Conservation (phyloP, 1,284 basidiomycete genomes). For the Ceratobasidium sp. region DNA sequence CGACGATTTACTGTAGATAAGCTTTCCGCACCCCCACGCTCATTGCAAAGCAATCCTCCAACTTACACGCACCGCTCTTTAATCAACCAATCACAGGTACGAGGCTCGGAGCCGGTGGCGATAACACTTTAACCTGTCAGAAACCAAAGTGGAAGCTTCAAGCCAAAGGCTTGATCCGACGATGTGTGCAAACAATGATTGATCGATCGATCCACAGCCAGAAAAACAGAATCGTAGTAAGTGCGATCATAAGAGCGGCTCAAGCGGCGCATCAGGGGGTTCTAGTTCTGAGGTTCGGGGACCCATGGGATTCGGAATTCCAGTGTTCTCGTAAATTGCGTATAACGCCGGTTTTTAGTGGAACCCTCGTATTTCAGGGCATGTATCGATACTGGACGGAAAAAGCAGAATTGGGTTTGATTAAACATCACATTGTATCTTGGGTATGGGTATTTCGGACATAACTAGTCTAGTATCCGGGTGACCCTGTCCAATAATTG, state of each 20-base stretch:
- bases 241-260: neutral
- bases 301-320: neutral
- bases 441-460: neutral
- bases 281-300: too few species aligned
- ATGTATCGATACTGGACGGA: too few species aligned
- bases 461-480: neutral
- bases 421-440: neutral
- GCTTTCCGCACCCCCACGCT: too few species aligned
- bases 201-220: constrained; percentile 3
- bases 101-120: neutral
- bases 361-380: neutral
- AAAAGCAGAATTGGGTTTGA: neutral
- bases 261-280: too few species aligned
- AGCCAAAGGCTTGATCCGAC: neutral
- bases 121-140: constrained; percentile 3
- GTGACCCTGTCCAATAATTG: neutral
- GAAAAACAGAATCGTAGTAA: neutral
- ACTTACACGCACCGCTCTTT: neutral
- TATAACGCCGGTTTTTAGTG: neutral
- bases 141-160: neutral
- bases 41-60: too few species aligned
- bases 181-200: neutral
- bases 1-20: too few species aligned
- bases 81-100: constrained; percentile 7
- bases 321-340: neutral